Base-by-base conservation (phyloP, 164 flowering plant species). In the Vitis rupestris region DNA sequence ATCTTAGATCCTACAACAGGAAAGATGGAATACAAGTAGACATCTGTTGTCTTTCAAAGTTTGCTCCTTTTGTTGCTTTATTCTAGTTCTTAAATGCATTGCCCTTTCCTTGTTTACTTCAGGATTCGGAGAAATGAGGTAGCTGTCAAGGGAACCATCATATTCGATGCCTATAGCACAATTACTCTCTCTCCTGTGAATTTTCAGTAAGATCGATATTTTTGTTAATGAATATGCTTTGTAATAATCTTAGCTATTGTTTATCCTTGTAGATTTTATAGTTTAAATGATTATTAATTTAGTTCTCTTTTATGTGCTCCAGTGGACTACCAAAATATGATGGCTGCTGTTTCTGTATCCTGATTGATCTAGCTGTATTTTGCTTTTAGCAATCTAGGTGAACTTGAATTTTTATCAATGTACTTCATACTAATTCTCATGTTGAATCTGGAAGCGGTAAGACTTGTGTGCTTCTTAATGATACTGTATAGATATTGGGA, bases 261-360 rank as follows among this genome's bases (percentile, higher is more conserved):
- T 63, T 16, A 53, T 60, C 13, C 27, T 27, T 2, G 53, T 6
- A 4, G 31, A 2, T 47, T 55, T 52, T 59, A 15, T 44, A 11
- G 23, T 69, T 75, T 48, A 13, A 17, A 63, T 70, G 27, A 17
- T 51, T 58, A n/a, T 58, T 76, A 31, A 68, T 63, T 50, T 44
- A 31, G 13, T 78, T 72, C 37, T 50, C 61, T 69, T 55, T 63
- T 66, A 16, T 67, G 53, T 82, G 70, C 37, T 86, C 66, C 88
- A 96, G 99, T 74, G 99, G 98, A 59, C 83, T 90, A 50, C 99
- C 97, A 48, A 93, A 93, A 84, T 96, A 93, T 75, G 98, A 96
- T 75, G 94, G 94, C 68, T 96, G 99, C 81, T 93, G 98, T 82
- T 79, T 96, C 77, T 96, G 98, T 96, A 96, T 96, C 99, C 99